A percentile compares a stretch with the other conserved stretches of the same genome.
These are phyloP conservation scores for Trichoderma semiorbis DNA, from an alignment of 2,329 filamentous ascomycete genomes.

Conservation along the genomic window DNA sequence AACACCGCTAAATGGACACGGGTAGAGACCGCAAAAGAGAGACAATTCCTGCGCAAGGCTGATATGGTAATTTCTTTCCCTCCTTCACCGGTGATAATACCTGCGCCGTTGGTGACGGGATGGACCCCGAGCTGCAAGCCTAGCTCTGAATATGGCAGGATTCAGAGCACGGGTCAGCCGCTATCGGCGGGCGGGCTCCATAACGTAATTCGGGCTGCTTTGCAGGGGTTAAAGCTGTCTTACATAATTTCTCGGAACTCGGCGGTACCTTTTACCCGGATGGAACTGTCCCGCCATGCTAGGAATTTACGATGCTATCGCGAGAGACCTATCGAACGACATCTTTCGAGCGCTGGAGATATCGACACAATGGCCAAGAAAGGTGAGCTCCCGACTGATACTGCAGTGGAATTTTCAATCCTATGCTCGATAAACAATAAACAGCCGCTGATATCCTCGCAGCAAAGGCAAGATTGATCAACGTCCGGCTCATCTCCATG, in stretches of 20 bases:
- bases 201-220: background rate
- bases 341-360: background rate
- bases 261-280: conserved; percentile 21
- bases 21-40: background rate
- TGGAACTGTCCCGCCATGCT: background rate
- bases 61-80: background rate
- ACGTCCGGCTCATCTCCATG: conserved; percentile 95
- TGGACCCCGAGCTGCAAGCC: background rate
- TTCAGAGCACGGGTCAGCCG: background rate
- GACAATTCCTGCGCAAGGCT: background rate
- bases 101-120: background rate
- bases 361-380: conserved; percentile 27
- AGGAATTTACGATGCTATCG: conserved; percentile 13
- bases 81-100: background rate
- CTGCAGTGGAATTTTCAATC: no score
- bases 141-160: background rate
- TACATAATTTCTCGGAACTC: conserved; percentile 1
- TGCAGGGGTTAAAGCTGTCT: background rate
- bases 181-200: conserved; percentile 13
- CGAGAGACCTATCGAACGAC: conserved; percentile 4
- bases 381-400: conserved; percentile 15
- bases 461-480: conserved; percentile 90
- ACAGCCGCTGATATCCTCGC: conserved; percentile 14
- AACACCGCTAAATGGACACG: background rate
- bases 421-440: background rate